Base-by-base conservation (phyloP, 2,329 filamentous ascomycete species). In the Colletotrichum euphorbiae region DNA sequence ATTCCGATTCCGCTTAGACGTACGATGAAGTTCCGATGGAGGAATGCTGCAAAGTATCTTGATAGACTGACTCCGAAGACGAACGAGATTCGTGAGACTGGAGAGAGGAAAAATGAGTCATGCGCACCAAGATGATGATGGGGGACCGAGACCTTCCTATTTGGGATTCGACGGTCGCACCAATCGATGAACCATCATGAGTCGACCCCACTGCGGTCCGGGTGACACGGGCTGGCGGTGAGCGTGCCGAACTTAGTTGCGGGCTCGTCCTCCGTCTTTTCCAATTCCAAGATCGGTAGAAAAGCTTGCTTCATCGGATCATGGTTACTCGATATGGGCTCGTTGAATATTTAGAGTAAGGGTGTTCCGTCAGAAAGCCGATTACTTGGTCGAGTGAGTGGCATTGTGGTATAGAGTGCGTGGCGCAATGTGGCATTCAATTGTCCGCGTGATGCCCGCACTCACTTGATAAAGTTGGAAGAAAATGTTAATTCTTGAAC, bases 131-230 rank as follows among this genome's bases (percentile, higher is more conserved):
- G 24, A 21, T 5, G 19, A 21, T 5, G 19, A 0, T 59, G 15
- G 9, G 6, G 45, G 61, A 12, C 4, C 36, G 21, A 65, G 61
- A 56, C 66, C 62, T 66, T 59, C 66, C 61, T 42, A 2, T 60
- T 69, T 42, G 54, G 66, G 66, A 59, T 15, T 52, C 13, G 33
- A 48, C 31, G 24, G 55, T 38, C 40, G 21, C 40, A 57, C 21
- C 66, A 42, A 55, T 65, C 60, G 66, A 66, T 66, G 61, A 60
- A 61, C 61, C 56, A 60, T 65, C 55, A 55, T 59, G 21, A 59
- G 48, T 40, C 45, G 54, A 40, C 65, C 40, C 50, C 33, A 36
- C 48, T 15, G 17, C 62, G 55, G 33, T 50, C 60, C 31, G 45
- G 5, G 21, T 38, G 52, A 36, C 65, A 65, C 48, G 61, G 66